Conservation (phyloP, 176 grass and related monocot species). For the Eragrostis nindensis region DNA sequence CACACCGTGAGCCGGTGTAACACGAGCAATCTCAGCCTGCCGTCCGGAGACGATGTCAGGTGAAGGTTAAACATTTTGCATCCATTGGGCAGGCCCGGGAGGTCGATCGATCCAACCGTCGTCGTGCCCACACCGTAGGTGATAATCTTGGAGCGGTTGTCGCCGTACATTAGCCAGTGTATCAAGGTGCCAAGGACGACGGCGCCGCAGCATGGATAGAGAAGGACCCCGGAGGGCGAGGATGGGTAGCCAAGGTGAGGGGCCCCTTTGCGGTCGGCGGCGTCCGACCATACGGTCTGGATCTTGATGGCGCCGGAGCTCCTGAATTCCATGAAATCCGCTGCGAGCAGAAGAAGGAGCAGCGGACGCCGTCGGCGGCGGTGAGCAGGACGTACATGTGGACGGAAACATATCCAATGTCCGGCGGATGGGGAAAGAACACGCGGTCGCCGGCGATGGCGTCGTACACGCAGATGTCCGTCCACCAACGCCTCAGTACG, state of each 20-base stretch:
- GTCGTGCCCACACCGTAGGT: neutral
- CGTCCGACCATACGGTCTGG: too few relatives aligned
- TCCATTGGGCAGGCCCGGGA: neutral
- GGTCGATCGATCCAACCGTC: neutral
- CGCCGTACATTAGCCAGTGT: too few relatives aligned
- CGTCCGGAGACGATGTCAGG: neutral
- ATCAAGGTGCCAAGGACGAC: too few relatives aligned
- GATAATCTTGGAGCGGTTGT: neutral
- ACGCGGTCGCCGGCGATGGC: too few relatives aligned
- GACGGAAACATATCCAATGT: neutral
- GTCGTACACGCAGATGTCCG: too few relatives aligned
- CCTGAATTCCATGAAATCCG: neutral
- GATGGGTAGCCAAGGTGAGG: too few relatives aligned
- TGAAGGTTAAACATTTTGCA: neutral
- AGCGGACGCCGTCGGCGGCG: neutral
- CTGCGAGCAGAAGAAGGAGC: neutral
- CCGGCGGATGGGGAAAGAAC: too few relatives aligned
- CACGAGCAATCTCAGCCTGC: neutral
- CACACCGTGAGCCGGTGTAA: neutral
- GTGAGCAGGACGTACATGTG: conserved; percentile 7
- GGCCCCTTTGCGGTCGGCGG: too few relatives aligned
- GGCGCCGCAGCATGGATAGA: too few relatives aligned
- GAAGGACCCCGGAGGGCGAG: too few relatives aligned
- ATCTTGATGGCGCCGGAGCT: too few relatives aligned
- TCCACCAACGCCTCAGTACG: too few relatives aligned